Evolutionary conservation across 2,329 filamentous ascomycete species (phyloP).

Genomic region (Cladophialophora chaetospira): DNA sequence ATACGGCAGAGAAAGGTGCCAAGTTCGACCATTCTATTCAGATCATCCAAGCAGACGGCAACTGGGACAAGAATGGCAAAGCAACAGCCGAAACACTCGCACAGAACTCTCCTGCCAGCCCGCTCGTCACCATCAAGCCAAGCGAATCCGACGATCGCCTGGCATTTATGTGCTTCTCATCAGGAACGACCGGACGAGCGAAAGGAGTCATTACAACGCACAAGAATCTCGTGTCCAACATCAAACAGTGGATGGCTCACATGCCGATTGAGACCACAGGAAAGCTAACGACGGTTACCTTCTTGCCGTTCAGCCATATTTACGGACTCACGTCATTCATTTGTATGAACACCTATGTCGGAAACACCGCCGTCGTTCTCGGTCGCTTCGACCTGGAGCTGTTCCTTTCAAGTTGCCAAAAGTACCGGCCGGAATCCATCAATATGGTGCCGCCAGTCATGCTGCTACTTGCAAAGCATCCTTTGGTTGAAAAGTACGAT

Average conservation of each 20-base stretch:
- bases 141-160: constrained; percentile 22
- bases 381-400: constrained; percentile 71
- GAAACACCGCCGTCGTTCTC: constrained; percentile 74
- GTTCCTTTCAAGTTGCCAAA: constrained; percentile 68
- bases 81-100: constrained; percentile 24
- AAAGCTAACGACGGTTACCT: constrained; percentile 49
- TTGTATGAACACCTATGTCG: constrained; percentile 57
- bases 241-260: constrained; percentile 23
- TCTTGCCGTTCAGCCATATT: constrained; percentile 76
- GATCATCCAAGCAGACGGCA: constrained; percentile 62
- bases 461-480: constrained; percentile 72
- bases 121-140: constrained; percentile 63
- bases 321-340: constrained; percentile 72
- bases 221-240: constrained; percentile 71
- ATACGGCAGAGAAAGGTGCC: constrained; percentile 68
- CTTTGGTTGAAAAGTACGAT: constrained; percentile 65
- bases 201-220: constrained; percentile 84
- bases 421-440: constrained; percentile 67
- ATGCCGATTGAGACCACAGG: constrained; percentile 50
- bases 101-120: constrained; percentile 13
- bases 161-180: constrained; percentile 73
- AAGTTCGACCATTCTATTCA: constrained; percentile 36
- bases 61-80: constrained; percentile 70
- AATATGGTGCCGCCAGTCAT: constrained; percentile 74
- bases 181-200: constrained; percentile 74